These are phyloP conservation scores for Puccinia horiana DNA, from an alignment of 1,284 basidiomycete genomes.

Conservation along the genomic window DNA sequence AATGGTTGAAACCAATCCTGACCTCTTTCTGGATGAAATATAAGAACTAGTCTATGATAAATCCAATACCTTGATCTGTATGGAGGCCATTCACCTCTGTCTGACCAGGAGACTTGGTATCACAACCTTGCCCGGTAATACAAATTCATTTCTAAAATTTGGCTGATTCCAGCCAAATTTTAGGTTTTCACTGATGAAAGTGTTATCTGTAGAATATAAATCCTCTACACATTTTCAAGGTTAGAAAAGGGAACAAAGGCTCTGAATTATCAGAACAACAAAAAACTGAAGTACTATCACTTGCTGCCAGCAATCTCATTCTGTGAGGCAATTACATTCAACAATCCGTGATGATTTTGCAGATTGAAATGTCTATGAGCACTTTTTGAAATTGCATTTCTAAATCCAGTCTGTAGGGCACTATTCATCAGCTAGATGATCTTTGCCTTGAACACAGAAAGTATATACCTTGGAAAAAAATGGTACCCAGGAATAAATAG, in stretches of 20 bases:
- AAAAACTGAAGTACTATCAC: not conserved
- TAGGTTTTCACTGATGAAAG: not conserved
- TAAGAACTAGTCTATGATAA: not conserved
- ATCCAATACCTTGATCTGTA: not conserved
- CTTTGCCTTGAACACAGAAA: not conserved
- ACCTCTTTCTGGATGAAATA: slow-evolving; percentile 12
- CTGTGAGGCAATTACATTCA: not conserved
- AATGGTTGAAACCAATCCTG: not conserved
- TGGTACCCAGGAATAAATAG: not conserved
- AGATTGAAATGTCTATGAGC: not conserved
- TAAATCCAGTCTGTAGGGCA: too few relatives aligned
- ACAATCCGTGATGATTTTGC: not conserved
- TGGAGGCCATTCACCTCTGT: not conserved
- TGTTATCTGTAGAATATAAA: not conserved
- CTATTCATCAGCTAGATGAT: too few relatives aligned
- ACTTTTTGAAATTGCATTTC: slow-evolving; percentile 13
- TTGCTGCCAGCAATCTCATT: not conserved
- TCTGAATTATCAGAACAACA: not conserved
- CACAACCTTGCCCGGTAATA: not conserved
- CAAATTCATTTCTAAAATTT: not conserved
- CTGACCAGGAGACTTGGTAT: not conserved
- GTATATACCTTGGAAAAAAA: not conserved
- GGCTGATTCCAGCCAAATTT: not conserved
- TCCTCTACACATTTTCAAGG: not conserved
- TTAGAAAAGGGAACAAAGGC: not conserved